A percentile compares a stretch with the other conserved stretches of the same genome.
Evolutionary conservation across 306 rosid genomes (phyloP).

Genomic region (Vigna radiata): DNA sequence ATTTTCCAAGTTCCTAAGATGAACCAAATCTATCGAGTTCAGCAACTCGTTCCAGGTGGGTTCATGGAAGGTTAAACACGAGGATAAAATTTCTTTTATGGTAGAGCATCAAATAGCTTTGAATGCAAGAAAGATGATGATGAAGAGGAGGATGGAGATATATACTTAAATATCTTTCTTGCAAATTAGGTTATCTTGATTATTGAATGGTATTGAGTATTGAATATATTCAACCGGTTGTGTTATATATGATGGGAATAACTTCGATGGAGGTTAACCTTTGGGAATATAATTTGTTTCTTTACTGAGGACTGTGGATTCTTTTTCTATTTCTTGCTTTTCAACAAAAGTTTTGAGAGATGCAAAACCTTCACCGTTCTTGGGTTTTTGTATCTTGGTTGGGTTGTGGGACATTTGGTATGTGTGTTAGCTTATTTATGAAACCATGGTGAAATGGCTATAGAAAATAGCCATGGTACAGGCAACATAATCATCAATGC

Average conservation of each 20-base stretch:
- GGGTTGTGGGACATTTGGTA: slow-evolving; percentile 11
- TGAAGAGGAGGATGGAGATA: slow-evolving; percentile 22
- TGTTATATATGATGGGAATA: slow-evolving; percentile 40
- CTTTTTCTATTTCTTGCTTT: slow-evolving; percentile 35
- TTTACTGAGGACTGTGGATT: slow-evolving; percentile 19
- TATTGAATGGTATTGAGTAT: slow-evolving; percentile 37
- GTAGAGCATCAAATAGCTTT: slow-evolving; percentile 37
- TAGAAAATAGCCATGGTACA: background rate
- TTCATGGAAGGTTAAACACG: slow-evolving; percentile 25
- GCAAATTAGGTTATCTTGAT: slow-evolving; percentile 41
- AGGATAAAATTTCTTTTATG: slow-evolving; percentile 20
- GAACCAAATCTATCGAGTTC: slow-evolving; percentile 14
- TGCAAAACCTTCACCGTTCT: slow-evolving; percentile 15
- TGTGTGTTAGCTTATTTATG: slow-evolving; percentile 18
- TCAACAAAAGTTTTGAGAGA: slow-evolving; percentile 20
- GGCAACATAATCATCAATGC: background rate
- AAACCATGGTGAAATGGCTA: background rate
- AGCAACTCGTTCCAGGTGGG: slow-evolving; percentile 35
- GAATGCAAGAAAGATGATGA: slow-evolving; percentile 37
- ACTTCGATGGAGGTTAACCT: slow-evolving; percentile 44
- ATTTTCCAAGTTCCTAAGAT: slow-evolving; percentile 3
- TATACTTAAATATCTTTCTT: slow-evolving; percentile 28
- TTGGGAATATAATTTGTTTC: slow-evolving; percentile 41
- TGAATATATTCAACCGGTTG: slow-evolving; percentile 34
- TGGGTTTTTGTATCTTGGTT: slow-evolving; percentile 34